Conservation (phyloP, 495 filamentous ascomycete genomes). For the Aspergillus nanangensis region DNA sequence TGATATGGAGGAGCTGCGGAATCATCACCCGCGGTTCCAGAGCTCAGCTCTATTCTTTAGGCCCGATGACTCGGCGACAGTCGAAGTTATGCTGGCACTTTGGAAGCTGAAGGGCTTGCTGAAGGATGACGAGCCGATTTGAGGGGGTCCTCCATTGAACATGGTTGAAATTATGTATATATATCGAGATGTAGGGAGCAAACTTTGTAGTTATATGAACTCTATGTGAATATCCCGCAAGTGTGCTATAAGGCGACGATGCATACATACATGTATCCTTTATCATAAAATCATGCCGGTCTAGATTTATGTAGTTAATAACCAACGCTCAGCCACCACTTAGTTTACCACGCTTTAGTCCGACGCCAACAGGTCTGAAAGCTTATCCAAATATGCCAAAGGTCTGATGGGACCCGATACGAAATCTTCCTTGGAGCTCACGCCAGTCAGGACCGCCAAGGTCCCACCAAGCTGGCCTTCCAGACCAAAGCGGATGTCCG, state of each 20-base stretch:
- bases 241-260: too few species aligned
- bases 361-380: constrained; percentile 64
- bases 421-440: constrained; percentile 74
- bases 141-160: too few species aligned
- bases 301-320: too few species aligned
- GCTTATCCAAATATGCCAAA: constrained; percentile 71
- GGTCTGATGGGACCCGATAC: constrained; percentile 70
- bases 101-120: constrained; percentile 68
- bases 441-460: constrained; percentile 85
- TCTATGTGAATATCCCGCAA: too few species aligned
- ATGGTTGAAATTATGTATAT: too few species aligned
- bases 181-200: too few species aligned
- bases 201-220: too few species aligned
- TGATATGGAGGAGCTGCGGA: constrained; percentile 27
- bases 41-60: constrained; percentile 31
- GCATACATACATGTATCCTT: too few species aligned
- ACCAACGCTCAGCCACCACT: too few species aligned
- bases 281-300: too few species aligned
- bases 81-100: constrained; percentile 50
- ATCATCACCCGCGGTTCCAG: constrained; percentile 18
- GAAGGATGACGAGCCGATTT: too few species aligned
- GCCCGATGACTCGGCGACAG: constrained; percentile 30
- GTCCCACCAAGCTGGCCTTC: constrained; percentile 90
- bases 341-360: constrained; percentile 6
- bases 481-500: constrained; percentile 93